phyloP scores from a whole-genome alignment of 208 protist genomes.

The Naegleria gruberi region DNA sequence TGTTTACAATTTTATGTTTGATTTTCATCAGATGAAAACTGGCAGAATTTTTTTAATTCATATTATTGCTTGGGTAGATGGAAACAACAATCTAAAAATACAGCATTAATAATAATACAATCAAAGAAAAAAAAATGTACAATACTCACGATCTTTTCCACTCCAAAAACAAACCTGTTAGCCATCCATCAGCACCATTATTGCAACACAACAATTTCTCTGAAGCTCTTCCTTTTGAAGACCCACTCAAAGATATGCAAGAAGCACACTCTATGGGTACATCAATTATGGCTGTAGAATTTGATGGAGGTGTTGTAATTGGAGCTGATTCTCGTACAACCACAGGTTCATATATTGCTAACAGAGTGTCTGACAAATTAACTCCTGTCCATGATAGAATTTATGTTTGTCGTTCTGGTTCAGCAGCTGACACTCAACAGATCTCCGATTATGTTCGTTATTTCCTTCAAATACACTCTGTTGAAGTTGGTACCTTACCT shows the following conservation, averaged over 20 bases:
- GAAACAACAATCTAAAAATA: not conserved
- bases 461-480: slow-evolving; percentile 78
- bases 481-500: slow-evolving; percentile 71
- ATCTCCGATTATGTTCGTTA: slow-evolving; percentile 79
- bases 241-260: slow-evolving; percentile 12
- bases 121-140: not conserved
- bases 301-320: slow-evolving; percentile 88
- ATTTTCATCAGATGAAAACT: no score
- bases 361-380: slow-evolving; percentile 93
- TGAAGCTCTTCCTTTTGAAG: not conserved
- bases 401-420: slow-evolving; percentile 94
- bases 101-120: not conserved
- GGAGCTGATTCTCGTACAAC: slow-evolving; percentile 94
- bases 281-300: slow-evolving; percentile 95
- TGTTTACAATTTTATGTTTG: no score
- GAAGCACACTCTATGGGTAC: slow-evolving; percentile 49
- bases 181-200: not conserved
- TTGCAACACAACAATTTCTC: slow-evolving; percentile 3
- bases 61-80: not conserved
- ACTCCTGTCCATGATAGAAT: slow-evolving; percentile 90
- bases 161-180: not conserved
- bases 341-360: slow-evolving; percentile 90
- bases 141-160: not conserved
- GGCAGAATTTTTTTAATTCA: no score
- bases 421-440: slow-evolving; percentile 94